These are phyloP conservation scores for Infundibulicybe gibba DNA, from an alignment of 768 basidiomycete genomes.

Conservation along the genomic window DNA sequence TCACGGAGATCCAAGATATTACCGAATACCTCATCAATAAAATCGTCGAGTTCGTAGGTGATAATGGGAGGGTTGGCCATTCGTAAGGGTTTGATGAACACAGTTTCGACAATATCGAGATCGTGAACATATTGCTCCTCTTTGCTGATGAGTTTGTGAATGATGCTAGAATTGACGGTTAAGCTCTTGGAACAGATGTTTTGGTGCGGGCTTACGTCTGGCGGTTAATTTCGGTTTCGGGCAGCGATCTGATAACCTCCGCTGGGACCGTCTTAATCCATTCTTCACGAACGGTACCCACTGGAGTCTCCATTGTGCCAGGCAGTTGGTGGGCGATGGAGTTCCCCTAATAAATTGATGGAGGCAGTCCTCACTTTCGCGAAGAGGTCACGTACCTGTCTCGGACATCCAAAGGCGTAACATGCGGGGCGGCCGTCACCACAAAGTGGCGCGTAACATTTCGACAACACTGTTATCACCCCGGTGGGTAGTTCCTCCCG, in stretches of 20 bases:
- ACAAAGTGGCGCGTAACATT: conserved; percentile 87
- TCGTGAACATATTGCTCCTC: conserved; percentile 91
- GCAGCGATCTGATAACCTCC: conserved; percentile 42
- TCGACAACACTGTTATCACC: conserved; percentile 82
- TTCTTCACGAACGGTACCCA: conserved; percentile 43
- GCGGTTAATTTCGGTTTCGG: conserved; percentile 76
- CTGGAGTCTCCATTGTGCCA: conserved; percentile 24
- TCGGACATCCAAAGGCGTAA: conserved; percentile 80
- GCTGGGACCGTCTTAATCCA: conserved; percentile 46
- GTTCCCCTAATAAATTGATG: conserved; percentile 17
- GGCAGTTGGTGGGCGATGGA: conserved; percentile 22
- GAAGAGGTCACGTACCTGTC: conserved; percentile 39
- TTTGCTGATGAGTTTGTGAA: conserved; percentile 85
- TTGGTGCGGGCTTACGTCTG: conserved; percentile 52
- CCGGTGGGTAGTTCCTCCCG: conserved; percentile 78
- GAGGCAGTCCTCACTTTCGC: neutral
- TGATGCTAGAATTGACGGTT: conserved; percentile 42
- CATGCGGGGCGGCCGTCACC: conserved; percentile 66
- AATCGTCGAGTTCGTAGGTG: conserved; percentile 64
- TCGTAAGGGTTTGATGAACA: conserved; percentile 50
- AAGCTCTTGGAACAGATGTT: neutral
- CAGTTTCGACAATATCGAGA: conserved; percentile 76
- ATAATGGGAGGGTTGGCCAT: conserved; percentile 40
- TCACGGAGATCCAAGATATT: conserved; percentile 84
- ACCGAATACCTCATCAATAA: conserved; percentile 85